Conservation (phyloP, 2,329 filamentous ascomycete genomes). For the Coniella vitis region DNA sequence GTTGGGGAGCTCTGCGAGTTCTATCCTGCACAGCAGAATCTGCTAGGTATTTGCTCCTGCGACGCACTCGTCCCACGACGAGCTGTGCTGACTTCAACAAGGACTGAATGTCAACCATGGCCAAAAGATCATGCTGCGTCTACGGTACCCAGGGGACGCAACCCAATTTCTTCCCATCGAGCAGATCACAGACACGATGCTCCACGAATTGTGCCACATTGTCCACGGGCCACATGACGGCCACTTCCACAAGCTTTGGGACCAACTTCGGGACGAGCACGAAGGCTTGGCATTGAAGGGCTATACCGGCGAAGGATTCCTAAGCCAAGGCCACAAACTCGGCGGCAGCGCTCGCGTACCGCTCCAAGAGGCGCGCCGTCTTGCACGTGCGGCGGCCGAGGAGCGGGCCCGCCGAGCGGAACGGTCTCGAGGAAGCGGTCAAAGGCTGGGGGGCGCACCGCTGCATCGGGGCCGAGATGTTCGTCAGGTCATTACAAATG, state of each 20-base stretch:
- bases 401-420: slow-evolving; percentile 52
- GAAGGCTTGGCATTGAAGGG: slow-evolving; percentile 70
- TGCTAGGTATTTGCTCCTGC: slow-evolving; percentile 54
- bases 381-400: slow-evolving; percentile 69
- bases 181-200: slow-evolving; percentile 79
- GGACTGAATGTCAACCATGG: slow-evolving; percentile 73
- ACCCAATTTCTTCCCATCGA: slow-evolving; percentile 76
- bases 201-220: slow-evolving; percentile 91
- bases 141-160: slow-evolving; percentile 69
- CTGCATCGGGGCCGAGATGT: slow-evolving; percentile 56
- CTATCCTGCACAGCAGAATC: slow-evolving; percentile 64
- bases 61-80: background rate
- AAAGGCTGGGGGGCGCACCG: slow-evolving; percentile 60
- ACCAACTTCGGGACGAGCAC: slow-evolving; percentile 82
- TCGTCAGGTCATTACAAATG: slow-evolving; percentile 63
- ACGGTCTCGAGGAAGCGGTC: slow-evolving; percentile 49
- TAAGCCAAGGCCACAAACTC: slow-evolving; percentile 66
- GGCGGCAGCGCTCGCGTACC: slow-evolving; percentile 60
- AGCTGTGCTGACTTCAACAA: slow-evolving; percentile 21
- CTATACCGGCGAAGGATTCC: slow-evolving; percentile 85
- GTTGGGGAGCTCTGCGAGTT: slow-evolving; percentile 80
- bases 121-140: slow-evolving; percentile 71
- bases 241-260: slow-evolving; percentile 80
- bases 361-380: slow-evolving; percentile 63
- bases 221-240: slow-evolving; percentile 75